Conservation (phyloP, 176 grass and related monocot genomes). For the Hyparrhenia diplandra region DNA sequence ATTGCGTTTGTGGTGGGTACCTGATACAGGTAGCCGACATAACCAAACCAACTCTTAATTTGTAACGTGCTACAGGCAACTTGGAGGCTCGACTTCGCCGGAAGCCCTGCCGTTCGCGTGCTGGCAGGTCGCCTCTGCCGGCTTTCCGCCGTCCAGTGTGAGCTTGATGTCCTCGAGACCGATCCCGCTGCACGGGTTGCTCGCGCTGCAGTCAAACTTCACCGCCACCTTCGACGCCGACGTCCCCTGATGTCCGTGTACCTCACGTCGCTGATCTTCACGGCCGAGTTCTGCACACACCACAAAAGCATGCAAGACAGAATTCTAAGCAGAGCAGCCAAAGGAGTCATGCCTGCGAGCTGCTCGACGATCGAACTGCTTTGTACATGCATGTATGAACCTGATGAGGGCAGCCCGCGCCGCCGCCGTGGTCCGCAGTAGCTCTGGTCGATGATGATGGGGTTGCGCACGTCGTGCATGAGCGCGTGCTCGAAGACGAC, state of each 20-base stretch:
- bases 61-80: slow-evolving; percentile 23
- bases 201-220: slow-evolving; percentile 62
- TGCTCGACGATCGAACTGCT: not conserved
- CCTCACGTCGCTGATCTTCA: slow-evolving; percentile 63
- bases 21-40: too few species aligned
- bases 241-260: slow-evolving; percentile 50
- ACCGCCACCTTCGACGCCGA: slow-evolving; percentile 51
- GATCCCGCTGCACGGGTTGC: slow-evolving; percentile 63
- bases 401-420: slow-evolving; percentile 35
- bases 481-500: slow-evolving; percentile 45
- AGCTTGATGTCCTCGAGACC: slow-evolving; percentile 55
- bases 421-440: slow-evolving; percentile 38
- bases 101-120: slow-evolving; percentile 45
- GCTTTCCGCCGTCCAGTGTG: slow-evolving; percentile 27
- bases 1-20: too few species aligned
- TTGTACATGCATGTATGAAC: not conserved
- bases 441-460: slow-evolving; percentile 62
- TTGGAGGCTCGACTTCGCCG: slow-evolving; percentile 49
- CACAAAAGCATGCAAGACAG: not conserved
- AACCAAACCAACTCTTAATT: not conserved
- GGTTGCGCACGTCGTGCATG: slow-evolving; percentile 49
- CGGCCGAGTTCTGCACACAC: not conserved
- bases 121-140: slow-evolving; percentile 40
- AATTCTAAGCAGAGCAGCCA: not conserved
- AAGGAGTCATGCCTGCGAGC: not conserved